Percentiles rank a stretch among this genome's conserved stretches.
Conservation (phyloP, 116 monocot genomes). For the Cymodocea nodosa region DNA sequence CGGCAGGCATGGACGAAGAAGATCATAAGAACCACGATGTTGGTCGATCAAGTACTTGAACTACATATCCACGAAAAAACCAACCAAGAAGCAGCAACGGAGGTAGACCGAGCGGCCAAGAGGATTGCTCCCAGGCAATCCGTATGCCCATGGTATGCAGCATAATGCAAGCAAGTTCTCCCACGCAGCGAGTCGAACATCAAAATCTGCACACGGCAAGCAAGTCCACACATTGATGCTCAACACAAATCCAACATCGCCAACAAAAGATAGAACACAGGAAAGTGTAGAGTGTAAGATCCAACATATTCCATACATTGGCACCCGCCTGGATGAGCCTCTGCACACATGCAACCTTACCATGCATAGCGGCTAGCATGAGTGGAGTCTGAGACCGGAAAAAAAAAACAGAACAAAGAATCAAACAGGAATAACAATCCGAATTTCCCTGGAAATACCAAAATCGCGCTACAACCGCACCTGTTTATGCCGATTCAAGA, state of each 20-base stretch:
- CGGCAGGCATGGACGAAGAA: neutral
- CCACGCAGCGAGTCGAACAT: constrained; percentile 68
- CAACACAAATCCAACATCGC: neutral
- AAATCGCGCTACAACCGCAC: constrained; percentile 7
- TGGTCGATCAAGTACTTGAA: constrained; percentile 1
- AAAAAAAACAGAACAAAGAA: neutral
- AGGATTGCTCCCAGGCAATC: constrained; percentile 55
- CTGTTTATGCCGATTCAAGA: constrained; percentile 30
- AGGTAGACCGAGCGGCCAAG: constrained; percentile 33
- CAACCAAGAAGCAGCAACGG: constrained; percentile 59
- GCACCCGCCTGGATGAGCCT: constrained; percentile 62
- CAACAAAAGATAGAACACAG: neutral
- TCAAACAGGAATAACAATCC: neutral
- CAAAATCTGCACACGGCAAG: constrained; percentile 37
- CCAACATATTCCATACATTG: constrained; percentile 24
- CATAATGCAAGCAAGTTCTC: constrained; percentile 76
- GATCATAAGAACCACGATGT: neutral
- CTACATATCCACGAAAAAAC: neutral
- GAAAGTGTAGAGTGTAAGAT: neutral
- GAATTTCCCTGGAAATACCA: neutral
- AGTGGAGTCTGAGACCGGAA: constrained; percentile 44
- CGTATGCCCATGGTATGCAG: constrained; percentile 57
- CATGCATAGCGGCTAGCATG: constrained; percentile 82
- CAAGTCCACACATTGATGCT: neutral
- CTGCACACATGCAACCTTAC: constrained; percentile 54